Base-by-base conservation (phyloP, 202 grass and related monocot genomes). In the Hordeum pubiflorum region DNA sequence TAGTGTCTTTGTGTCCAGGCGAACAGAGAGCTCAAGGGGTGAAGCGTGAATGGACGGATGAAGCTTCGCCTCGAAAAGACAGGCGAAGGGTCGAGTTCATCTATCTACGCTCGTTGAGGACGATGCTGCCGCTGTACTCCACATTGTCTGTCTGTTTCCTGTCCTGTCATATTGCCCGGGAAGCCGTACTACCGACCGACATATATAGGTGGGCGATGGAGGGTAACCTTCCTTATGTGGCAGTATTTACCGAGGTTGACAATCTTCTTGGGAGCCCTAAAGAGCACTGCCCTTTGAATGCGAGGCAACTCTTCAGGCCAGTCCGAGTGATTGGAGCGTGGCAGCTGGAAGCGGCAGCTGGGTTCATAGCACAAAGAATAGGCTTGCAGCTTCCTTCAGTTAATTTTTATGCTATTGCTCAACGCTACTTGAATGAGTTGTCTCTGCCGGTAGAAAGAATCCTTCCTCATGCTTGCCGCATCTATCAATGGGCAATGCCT, bases 401-500 rank as follows among this genome's bases (percentile, higher is more conserved):
- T 41, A 94, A 97, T 73, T 97, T 97, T 59, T 97, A 94, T 71
- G 85, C 78, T 58, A 74, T 97, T 73, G 91, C 91, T 71, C 78
- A 78, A 48, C 83, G 85, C 61, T 97, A 74, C 64, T 90, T 89
- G 32, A 79, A 88, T 78, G 91, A 90, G 34, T 43, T 94, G 9
- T 86, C 83, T 57, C 65, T 97, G 46, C 87, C 89, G 10, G 8
- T 77, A 39, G 80, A 89, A 59, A 81, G 58, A 82, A 91, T 87
- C 52, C 85, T 97, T 26, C 85, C 87, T 31, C 74, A 90, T 24
- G 87, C 91, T 33, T 90, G 82, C 34, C 74, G 29, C 64, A 78
- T 97, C 52, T 92, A 91, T 77, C 87, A 94, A 59, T 97, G 94
- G 94, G 78, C 82, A 39, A 81, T 90, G 67, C 91, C 89, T 82